Percentiles rank a stretch among this genome's conserved stretches.
phyloP scores from a whole-genome alignment of 2,329 filamentous ascomycete genomes.

The Neocucurbitaria cava region DNA sequence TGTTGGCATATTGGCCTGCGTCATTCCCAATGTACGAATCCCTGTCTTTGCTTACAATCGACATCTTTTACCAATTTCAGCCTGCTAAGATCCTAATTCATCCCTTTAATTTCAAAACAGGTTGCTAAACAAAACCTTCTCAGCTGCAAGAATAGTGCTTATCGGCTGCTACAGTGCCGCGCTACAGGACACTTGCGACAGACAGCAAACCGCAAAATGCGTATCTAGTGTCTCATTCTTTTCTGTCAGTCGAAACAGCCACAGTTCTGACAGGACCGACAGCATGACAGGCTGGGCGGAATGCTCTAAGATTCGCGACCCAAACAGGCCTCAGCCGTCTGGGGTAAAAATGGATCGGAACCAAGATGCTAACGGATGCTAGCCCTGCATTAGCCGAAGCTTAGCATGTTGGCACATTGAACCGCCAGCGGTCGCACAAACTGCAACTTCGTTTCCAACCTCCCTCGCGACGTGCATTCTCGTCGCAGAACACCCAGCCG shows the following conservation, averaged over 20 bases:
- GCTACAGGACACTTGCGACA: slow-evolving; percentile 17
- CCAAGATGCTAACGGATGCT: slow-evolving; percentile 10
- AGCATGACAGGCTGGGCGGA: slow-evolving; percentile 10
- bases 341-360: slow-evolving; percentile 29
- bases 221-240: slow-evolving; percentile 15
- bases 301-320: background rate
- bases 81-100: background rate
- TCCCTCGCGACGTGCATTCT: background rate
- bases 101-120: background rate
- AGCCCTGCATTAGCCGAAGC: slow-evolving; percentile 21
- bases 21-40: slow-evolving; percentile 9
- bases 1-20: slow-evolving; percentile 8
- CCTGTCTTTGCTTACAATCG: slow-evolving; percentile 6
- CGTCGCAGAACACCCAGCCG: background rate
- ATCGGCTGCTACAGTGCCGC: background rate
- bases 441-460: background rate
- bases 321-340: slow-evolving; percentile 8
- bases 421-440: background rate
- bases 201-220: slow-evolving; percentile 10
- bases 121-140: background rate
- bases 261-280: slow-evolving; percentile 7
- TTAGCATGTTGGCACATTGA: slow-evolving; percentile 13
- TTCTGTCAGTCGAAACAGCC: slow-evolving; percentile 19
- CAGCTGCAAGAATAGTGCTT: background rate
- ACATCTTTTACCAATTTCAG: background rate